Base-by-base conservation (phyloP, 257 asterid genomes). In the Solanum pennellii region DNA sequence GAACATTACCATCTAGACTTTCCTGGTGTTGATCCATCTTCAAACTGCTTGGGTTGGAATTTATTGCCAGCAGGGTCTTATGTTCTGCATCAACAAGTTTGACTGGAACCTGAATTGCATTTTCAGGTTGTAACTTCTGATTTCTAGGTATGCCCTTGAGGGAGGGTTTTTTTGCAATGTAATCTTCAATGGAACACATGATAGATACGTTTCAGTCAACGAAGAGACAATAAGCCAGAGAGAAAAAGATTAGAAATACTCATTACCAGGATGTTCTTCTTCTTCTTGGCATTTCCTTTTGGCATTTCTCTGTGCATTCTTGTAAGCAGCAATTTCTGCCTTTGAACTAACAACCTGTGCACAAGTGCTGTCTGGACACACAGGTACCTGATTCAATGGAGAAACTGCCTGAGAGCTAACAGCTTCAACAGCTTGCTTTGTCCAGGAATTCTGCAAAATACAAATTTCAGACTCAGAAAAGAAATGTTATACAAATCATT, bases 401-500 rank as follows among this genome's bases (percentile, higher is more conserved):
- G 94, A 91, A 73, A 87, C 83, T 89, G 90, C 91, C 92, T 88
- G 92, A 88, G 95, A 90, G 93, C 94, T 90, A 71, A 92, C 95
- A 89, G 89, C 91, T 88, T 93, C 95, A 83, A 89, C 92, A 87
- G 93, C 98, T 87, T 93, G 95, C 88, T 95, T 94, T 60, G 95
- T 94, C 98, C 98, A 95, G 66, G 96, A 94, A 89, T 94, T 94
- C 98, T 95, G 95, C 56, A 87, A 52, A 90, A 90, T 80, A 82
- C 68, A 82, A 82, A 31, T 82, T 82, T 31, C 47, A 82, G 69
- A 82, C 85, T 82, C 85, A 31, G 37, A 9, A 9, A 82, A 82
- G 29, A 82, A 29, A 82, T 49, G 52, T 49, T 11, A 82, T 47
- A 49, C 29, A 82, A 49, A 82, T 82, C 42, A 29, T 29, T 82